Conservation (phyloP, 768 basidiomycete genomes). For the Russula olivacea region DNA sequence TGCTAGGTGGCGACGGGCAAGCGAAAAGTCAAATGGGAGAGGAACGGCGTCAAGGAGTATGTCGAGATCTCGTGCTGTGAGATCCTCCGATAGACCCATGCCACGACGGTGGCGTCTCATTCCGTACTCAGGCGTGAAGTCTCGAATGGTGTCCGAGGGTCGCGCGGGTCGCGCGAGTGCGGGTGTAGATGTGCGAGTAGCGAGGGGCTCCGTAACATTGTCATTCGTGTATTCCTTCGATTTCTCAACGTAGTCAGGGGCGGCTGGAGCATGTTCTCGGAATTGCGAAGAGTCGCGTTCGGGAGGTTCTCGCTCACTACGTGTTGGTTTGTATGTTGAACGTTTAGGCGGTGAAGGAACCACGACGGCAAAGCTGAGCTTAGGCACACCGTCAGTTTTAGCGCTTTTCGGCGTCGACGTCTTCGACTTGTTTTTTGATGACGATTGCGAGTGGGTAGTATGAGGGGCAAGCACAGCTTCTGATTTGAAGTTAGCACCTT, state of each 20-base stretch:
- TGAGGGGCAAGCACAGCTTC: background rate
- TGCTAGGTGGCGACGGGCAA: background rate
- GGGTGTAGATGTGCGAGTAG: background rate
- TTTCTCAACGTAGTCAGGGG: background rate
- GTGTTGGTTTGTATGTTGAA: background rate
- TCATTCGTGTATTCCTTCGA: background rate
- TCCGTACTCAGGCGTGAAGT: background rate
- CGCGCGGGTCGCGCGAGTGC: background rate
- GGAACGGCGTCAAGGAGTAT: slow-evolving; percentile 11
- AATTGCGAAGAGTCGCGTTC: background rate
- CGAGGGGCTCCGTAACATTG: background rate
- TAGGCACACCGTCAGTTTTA: background rate
- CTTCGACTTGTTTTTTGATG: background rate
- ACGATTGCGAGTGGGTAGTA: background rate
- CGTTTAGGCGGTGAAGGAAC: slow-evolving; percentile 6
- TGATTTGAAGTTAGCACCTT: background rate
- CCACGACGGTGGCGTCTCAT: slow-evolving; percentile 6
- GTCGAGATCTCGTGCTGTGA: slow-evolving; percentile 7
- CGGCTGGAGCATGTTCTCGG: background rate
- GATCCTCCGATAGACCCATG: background rate
- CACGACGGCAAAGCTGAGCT: slow-evolving; percentile 9
- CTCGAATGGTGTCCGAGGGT: background rate
- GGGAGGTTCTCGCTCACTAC: background rate
- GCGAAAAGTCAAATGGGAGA: slow-evolving; percentile 6
- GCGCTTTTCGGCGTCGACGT: background rate